Evolutionary conservation across 2,329 filamentous ascomycete genomes (phyloP).

Genomic region (Neofusicoccum ribis): DNA sequence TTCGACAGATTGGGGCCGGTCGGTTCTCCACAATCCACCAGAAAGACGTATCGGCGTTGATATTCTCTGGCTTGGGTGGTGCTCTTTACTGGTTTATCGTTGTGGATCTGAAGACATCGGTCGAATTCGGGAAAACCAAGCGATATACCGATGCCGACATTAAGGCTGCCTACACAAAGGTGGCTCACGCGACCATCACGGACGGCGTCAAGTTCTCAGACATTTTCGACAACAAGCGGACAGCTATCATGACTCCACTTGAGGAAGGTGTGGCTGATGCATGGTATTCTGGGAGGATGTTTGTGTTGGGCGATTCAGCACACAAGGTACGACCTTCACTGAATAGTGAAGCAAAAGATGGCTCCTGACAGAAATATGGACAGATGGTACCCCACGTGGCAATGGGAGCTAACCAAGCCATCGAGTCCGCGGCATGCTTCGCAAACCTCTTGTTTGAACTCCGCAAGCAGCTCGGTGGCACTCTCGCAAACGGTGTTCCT

Average conservation of each 20-base stretch:
- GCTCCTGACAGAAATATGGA: background rate
- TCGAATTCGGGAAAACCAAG: constrained; percentile 23
- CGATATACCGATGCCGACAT: constrained; percentile 36
- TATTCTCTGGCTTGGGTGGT: constrained; percentile 23
- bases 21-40: constrained; percentile 18
- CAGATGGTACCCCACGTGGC: constrained; percentile 25
- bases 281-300: constrained; percentile 42
- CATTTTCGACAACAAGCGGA: constrained; percentile 31
- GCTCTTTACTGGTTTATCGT: constrained; percentile 29
- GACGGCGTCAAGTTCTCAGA: constrained; percentile 35
- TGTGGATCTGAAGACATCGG: constrained; percentile 29
- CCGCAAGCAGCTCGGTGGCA: background rate
- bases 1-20: constrained; percentile 5
- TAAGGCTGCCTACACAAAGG: constrained; percentile 27
- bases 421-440: constrained; percentile 26
- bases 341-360: background rate
- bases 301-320: constrained; percentile 44
- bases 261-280: constrained; percentile 41
- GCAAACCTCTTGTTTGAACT: constrained; percentile 10
- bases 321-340: constrained; percentile 38
- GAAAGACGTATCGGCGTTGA: constrained; percentile 21
- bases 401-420: constrained; percentile 27
- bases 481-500: background rate
- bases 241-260: constrained; percentile 29
- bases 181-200: constrained; percentile 31